phyloP scores from a whole-genome alignment of 2,329 filamentous ascomycete species.

The Ceratocystis ficicola region DNA sequence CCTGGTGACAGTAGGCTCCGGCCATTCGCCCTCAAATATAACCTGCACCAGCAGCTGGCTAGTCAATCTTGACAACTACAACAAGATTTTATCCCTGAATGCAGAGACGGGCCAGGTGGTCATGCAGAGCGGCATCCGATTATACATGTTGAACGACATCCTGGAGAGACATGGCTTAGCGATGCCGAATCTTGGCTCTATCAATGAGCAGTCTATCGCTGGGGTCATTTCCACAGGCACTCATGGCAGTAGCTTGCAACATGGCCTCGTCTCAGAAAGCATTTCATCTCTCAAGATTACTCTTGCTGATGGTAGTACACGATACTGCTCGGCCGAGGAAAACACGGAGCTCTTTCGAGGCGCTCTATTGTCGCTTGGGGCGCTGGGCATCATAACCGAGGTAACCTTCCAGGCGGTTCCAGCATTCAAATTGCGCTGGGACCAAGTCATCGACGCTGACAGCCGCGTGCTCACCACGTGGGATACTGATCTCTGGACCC shows the following conservation, averaged over 20 bases:
- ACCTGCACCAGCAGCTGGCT: constrained; percentile 93
- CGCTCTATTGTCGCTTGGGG: constrained; percentile 74
- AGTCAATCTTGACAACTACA: constrained; percentile 79
- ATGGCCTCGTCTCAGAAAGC: constrained; percentile 74
- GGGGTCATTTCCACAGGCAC: constrained; percentile 89
- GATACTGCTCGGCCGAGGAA: constrained; percentile 55
- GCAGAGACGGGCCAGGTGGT: constrained; percentile 52
- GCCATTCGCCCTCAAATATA: constrained; percentile 81
- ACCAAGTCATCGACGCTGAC: constrained; percentile 64
- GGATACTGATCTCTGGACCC: constrained; percentile 64
- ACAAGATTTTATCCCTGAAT: constrained; percentile 59
- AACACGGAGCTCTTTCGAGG: constrained; percentile 77
- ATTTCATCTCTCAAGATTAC: constrained; percentile 66
- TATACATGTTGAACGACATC: constrained; percentile 59
- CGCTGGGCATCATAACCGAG: constrained; percentile 81
- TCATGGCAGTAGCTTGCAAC: constrained; percentile 72
- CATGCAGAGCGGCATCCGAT: constrained; percentile 78
- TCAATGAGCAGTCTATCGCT: constrained; percentile 85
- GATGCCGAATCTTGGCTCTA: constrained; percentile 86
- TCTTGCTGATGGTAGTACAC: constrained; percentile 63
- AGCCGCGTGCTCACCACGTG: constrained; percentile 57
- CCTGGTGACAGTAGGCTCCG: constrained; percentile 76
- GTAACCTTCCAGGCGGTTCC: constrained; percentile 73
- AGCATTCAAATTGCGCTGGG: constrained; percentile 75
- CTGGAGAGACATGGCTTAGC: constrained; percentile 67